Conservation (phyloP, 2,329 filamentous ascomycete species). For the Sporothrix curviconia region DNA sequence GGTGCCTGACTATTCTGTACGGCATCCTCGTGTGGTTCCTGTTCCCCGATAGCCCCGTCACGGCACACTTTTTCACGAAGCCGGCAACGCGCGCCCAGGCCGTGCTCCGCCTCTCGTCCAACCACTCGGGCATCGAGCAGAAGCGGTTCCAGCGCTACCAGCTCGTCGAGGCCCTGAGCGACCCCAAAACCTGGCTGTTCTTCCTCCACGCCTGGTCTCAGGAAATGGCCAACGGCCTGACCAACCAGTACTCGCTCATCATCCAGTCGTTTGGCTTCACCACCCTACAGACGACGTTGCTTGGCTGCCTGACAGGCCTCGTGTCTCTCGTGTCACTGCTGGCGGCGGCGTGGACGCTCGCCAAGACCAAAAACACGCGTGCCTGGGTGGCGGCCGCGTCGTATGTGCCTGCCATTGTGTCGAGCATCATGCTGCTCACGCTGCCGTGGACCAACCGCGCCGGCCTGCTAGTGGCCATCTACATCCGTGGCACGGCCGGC, state of each 20-base stretch:
- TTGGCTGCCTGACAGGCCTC: conserved; percentile 17
- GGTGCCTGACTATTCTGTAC: conserved; percentile 26
- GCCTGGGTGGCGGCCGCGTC: conserved; percentile 11
- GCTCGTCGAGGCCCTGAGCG: conserved; percentile 17
- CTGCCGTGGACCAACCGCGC: conserved; percentile 11
- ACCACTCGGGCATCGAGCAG: conserved; percentile 31
- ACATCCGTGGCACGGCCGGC: conserved; percentile 11
- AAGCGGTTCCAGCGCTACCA: conserved; percentile 18
- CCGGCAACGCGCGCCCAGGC: conserved; percentile 25
- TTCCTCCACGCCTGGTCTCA: conserved; percentile 19
- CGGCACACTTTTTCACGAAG: conserved; percentile 28
- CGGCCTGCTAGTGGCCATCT: conserved; percentile 12
- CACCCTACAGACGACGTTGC: conserved; percentile 14
- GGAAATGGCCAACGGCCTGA: conserved; percentile 19
- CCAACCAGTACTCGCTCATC: conserved; percentile 19
- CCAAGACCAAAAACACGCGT: conserved; percentile 10
- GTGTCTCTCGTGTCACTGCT: conserved; percentile 7
- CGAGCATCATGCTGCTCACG: conserved; percentile 10
- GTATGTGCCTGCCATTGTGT: conserved; percentile 12
- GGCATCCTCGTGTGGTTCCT: conserved; percentile 25
- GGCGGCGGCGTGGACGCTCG: conserved; percentile 1
- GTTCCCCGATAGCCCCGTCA: conserved; percentile 32
- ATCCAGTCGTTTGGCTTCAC: conserved; percentile 20
- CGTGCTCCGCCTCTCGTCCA: conserved; percentile 29
- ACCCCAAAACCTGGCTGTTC: conserved; percentile 23